phyloP scores from a whole-genome alignment of 495 filamentous ascomycete genomes.

The Daldinia vernicosa region DNA sequence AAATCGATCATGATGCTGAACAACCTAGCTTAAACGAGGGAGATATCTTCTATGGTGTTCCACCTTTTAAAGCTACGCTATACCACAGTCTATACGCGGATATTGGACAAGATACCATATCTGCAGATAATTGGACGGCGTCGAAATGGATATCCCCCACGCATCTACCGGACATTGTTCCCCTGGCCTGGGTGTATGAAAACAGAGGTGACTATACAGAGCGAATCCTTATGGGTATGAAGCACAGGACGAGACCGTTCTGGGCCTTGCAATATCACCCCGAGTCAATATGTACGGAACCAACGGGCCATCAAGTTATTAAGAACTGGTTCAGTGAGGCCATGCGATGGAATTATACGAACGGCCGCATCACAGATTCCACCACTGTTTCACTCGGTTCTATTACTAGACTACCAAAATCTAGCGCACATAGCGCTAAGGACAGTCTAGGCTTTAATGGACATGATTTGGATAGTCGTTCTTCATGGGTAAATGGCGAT shows the following conservation, averaged over 20 bases:
- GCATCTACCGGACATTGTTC: constrained; percentile 56
- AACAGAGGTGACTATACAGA: constrained; percentile 53
- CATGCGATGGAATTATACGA: constrained; percentile 59
- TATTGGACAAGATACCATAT: constrained; percentile 53
- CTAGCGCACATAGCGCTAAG: neutral
- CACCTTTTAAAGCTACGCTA: constrained; percentile 73
- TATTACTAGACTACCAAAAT: constrained; percentile 37
- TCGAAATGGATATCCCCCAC: constrained; percentile 45
- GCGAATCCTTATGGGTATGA: constrained; percentile 79
- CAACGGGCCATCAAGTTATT: constrained; percentile 72
- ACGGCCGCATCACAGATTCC: constrained; percentile 23
- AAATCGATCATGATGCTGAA: constrained; percentile 61
- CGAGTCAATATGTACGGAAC: constrained; percentile 87
- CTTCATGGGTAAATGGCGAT: constrained; percentile 8
- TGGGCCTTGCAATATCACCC: constrained; percentile 96
- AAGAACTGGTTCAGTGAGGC: constrained; percentile 78
- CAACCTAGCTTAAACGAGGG: constrained; percentile 39
- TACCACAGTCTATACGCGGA: constrained; percentile 89
- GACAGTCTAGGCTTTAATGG: constrained; percentile 8
- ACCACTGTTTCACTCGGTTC: constrained; percentile 7
- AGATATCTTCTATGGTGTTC: constrained; percentile 61
- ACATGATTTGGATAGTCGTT: constrained; percentile 8
- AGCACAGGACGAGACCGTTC: constrained; percentile 76
- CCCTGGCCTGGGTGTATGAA: constrained; percentile 74
- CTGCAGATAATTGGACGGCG: constrained; percentile 46